Base-by-base conservation (phyloP, 345 rosid genomes). In the Aquilaria yunnanensis region DNA sequence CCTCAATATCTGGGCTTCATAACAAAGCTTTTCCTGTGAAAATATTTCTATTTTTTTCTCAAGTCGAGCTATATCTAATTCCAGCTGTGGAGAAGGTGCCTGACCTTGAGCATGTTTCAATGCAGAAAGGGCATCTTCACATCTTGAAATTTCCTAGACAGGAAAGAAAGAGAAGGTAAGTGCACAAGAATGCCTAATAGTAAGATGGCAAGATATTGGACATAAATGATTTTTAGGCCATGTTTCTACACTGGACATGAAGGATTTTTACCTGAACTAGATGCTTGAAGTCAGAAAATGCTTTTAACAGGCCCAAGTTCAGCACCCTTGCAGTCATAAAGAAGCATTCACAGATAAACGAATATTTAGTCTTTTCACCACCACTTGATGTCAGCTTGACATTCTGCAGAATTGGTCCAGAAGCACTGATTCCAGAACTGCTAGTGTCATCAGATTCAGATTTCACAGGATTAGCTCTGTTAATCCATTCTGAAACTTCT, bases 251-350 rank as follows among this genome's bases (percentile, higher is more conserved):
- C 32, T 8, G 13, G 10, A 31, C 13, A 55, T 55, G 43, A 37
- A 67, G 23, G 23, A 23, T 23, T 23, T 23, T 59, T 81, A 91
- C 99, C 99, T 94, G 99, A 70, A 84, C 76, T 55, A 94, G 86
- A 84, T 90, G 97, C 84, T 91, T 94, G 66, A 86, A 94, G 81
- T 94, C 99, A 5, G 96, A 88, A 83, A 88, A 88, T 70, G 97
- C 91, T 80, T 95, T 95, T 66, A 95, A 57, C 63, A 94, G 85
- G 71, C 99, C 97, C 83, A 94, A 72, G 75, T 87, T 94, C 56
- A 91, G 96, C 70, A 83, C 97, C 87, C 97, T 81, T 61, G 96
- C 96, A 52, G 97, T 91, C 96, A 94, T 94, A 73, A 91, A 95
- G 86, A 95, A 95, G 80, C 96, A 85, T 82, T 95, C 97, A 75